These are phyloP conservation scores for Trypanosoma melophagium DNA, from an alignment of 208 protist species.

Conservation along the genomic window DNA sequence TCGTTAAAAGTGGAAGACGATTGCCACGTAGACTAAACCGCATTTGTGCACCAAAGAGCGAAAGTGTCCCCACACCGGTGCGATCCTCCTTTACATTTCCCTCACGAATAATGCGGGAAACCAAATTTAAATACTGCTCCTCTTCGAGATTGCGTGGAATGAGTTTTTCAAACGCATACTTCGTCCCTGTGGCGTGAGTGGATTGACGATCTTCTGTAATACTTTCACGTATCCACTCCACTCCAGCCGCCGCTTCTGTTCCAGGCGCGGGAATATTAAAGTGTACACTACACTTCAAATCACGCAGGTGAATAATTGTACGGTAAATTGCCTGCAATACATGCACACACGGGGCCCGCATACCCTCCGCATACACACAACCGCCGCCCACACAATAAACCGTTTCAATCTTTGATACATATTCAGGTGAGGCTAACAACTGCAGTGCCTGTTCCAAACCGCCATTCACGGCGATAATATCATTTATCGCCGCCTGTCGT, in stretches of 20 bases:
- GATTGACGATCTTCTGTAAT: conserved; percentile 36
- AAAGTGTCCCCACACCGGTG: conserved; percentile 95
- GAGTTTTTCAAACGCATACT: conserved; percentile 76
- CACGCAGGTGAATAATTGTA: conserved; percentile 54
- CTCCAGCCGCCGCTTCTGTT: background rate
- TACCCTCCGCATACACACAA: conserved; percentile 78
- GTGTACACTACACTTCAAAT: conserved; percentile 50
- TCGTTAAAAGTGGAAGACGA: conserved; percentile 96
- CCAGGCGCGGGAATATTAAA: conserved; percentile 50
- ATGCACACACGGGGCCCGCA: conserved; percentile 56
- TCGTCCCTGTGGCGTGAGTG: conserved; percentile 19
- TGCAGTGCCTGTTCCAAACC: conserved; percentile 55
- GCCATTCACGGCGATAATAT: conserved; percentile 57
- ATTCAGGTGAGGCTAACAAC: conserved; percentile 52
- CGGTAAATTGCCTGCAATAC: conserved; percentile 68
- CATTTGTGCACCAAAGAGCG: conserved; percentile 97
- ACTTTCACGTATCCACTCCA: conserved; percentile 49
- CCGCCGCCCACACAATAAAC: conserved; percentile 95
- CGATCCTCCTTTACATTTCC: conserved; percentile 91
- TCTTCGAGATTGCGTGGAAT: conserved; percentile 88
- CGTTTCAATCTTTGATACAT: conserved; percentile 66
- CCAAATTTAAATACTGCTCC: conserved; percentile 92
- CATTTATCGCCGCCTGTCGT: conserved; percentile 37
- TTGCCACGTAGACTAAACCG: conserved; percentile 94
- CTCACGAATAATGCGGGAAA: conserved; percentile 73